Percentiles rank a stretch among this genome's conserved stretches.
These are phyloP conservation scores for Trypanosoma avium DNA, from an alignment of 208 protist species.

Conservation along the genomic window DNA sequence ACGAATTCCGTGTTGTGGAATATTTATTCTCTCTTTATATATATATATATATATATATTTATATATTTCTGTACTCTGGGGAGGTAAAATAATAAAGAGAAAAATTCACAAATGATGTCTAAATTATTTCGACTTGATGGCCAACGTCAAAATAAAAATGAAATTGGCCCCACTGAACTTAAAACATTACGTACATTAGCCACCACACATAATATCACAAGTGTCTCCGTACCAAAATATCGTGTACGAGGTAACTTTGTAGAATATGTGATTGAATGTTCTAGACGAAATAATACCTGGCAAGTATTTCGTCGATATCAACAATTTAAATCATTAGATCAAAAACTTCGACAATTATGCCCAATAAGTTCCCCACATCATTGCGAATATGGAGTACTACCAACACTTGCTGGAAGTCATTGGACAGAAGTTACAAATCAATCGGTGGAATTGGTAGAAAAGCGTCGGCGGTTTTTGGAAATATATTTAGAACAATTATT, in stretches of 20 bases:
- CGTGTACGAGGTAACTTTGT: constrained; percentile 66
- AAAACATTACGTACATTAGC: constrained; percentile 5
- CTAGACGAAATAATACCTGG: constrained; percentile 33
- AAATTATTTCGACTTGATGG: constrained; percentile 25
- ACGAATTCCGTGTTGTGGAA: not conserved
- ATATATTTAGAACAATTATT: constrained; percentile 87
- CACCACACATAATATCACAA: constrained; percentile 31
- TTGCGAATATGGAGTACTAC: constrained; percentile 74
- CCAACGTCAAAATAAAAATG: constrained; percentile 13
- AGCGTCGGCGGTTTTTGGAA: constrained; percentile 70
- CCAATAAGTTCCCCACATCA: constrained; percentile 33
- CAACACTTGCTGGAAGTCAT: constrained; percentile 73
- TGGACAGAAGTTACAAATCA: constrained; percentile 91
- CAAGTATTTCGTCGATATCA: constrained; percentile 82
- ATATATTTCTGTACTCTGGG: not conserved
- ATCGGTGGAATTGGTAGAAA: constrained; percentile 73
- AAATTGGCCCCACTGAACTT: not conserved
- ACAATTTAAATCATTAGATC: constrained; percentile 77
- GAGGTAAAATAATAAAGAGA: not conserved
- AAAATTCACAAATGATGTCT: constrained; percentile 19
- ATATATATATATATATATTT: not conserved
- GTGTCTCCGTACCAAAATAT: constrained; percentile 60
- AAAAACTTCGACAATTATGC: constrained; percentile 60
- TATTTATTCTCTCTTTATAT: not conserved
- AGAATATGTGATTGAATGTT: constrained; percentile 77